Percentiles rank a stretch among this genome's conserved stretches.
These are phyloP conservation scores for Mycena galericulata DNA, from an alignment of 768 basidiomycete species.

Conservation along the genomic window DNA sequence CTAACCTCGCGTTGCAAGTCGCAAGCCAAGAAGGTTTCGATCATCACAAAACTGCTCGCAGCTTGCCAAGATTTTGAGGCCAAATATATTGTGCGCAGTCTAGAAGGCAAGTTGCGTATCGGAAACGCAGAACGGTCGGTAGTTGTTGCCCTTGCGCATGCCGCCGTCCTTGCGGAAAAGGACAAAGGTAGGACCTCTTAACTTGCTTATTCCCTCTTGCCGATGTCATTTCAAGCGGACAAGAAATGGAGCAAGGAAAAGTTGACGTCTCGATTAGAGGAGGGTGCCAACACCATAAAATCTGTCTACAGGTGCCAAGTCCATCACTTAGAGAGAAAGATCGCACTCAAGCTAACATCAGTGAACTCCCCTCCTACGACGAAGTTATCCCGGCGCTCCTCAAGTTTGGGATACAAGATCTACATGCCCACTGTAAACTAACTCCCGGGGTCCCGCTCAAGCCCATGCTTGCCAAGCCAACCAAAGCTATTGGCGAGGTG, in stretches of 20 bases:
- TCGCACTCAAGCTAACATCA: constrained; percentile 45
- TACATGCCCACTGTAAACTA: constrained; percentile 85
- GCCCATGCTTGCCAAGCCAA: constrained; percentile 99
- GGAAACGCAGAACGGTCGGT: constrained; percentile 97
- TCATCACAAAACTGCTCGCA: constrained; percentile 94
- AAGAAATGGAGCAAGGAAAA: constrained; percentile 85
- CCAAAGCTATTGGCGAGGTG: constrained; percentile 98
- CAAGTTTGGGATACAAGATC: constrained; percentile 75
- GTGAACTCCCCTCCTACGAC: constrained; percentile 95
- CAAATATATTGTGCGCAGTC: constrained; percentile 94
- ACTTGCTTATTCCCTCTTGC: constrained; percentile 5
- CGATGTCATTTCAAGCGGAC: constrained; percentile 56
- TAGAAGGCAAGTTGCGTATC: constrained; percentile 97
- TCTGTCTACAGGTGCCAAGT: constrained; percentile 86
- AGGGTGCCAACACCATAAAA: constrained; percentile 83
- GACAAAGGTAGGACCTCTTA: constrained; percentile 59
- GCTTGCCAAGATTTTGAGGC: constrained; percentile 93
- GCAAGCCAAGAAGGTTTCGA: constrained; percentile 93
- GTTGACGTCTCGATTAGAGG: constrained; percentile 77
- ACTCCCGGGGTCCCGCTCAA: constrained; percentile 97
- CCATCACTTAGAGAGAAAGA: neutral
- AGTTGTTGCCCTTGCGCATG: constrained; percentile 94
- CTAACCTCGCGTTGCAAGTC: constrained; percentile 62
- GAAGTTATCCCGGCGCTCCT: constrained; percentile 91
- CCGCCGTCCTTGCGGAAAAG: constrained; percentile 84